Conservation (phyloP, 2,329 filamentous ascomycete genomes). For the Onygenales sp. region DNA sequence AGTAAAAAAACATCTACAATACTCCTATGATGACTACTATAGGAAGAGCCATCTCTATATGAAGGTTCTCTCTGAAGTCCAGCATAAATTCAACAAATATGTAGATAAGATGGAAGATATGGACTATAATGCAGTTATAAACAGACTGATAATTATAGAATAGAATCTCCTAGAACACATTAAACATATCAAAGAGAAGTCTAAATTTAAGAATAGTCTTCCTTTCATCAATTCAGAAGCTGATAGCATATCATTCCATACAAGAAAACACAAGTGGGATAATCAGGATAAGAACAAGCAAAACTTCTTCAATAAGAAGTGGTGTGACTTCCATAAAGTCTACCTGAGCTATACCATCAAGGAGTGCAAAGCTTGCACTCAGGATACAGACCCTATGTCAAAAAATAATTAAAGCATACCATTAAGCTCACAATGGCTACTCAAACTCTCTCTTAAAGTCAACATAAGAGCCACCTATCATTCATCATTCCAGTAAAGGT, state of each 20-base stretch:
- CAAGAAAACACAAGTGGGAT: no score
- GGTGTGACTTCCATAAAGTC: not conserved
- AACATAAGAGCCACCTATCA: not conserved
- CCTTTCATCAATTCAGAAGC: no score
- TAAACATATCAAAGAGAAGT: not conserved
- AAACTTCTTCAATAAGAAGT: not conserved
- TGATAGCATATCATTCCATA: fast-evolving
- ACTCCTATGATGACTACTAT: not conserved
- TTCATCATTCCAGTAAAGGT: not conserved
- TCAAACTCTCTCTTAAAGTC: not conserved
- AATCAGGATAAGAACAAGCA: no score
- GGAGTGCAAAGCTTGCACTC: not conserved
- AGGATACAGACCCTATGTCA: not conserved
- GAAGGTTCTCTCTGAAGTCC: not conserved
- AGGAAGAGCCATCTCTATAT: not conserved
- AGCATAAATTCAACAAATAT: not conserved
- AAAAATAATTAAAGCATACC: not conserved
- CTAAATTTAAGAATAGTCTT: no score
- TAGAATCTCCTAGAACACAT: not conserved
- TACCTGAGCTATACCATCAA: not conserved
- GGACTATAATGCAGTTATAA: not conserved
- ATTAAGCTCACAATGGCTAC: not conserved
- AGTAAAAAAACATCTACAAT: not conserved
- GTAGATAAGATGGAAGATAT: not conserved
- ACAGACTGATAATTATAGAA: not conserved